These are phyloP conservation scores for Penicillium brasilianum DNA, from an alignment of 2,329 filamentous ascomycete species.

Conservation along the genomic window DNA sequence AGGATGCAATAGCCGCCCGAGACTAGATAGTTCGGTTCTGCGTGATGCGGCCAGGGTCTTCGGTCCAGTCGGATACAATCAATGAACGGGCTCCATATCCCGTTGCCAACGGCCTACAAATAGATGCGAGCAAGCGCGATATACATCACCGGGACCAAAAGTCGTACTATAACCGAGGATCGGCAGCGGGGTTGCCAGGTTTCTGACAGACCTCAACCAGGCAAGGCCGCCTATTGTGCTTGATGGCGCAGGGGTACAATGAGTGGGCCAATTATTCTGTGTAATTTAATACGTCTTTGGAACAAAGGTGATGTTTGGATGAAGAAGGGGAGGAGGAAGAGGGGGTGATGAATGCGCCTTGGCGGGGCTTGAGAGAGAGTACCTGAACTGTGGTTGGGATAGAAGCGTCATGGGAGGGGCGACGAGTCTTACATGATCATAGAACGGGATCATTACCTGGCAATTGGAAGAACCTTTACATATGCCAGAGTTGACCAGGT, in stretches of 20 bases:
- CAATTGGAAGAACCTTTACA: neutral
- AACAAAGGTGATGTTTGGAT: neutral
- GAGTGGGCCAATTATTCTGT: conserved; percentile 27
- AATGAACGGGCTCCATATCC: conserved; percentile 68
- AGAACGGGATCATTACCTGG: neutral
- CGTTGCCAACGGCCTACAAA: conserved; percentile 70
- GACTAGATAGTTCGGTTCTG: conserved; percentile 36
- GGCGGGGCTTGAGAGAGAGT: neutral
- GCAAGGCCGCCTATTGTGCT: conserved; percentile 75
- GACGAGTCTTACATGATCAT: neutral
- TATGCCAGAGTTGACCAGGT: neutral
- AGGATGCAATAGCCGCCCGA: neutral
- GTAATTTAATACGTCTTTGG: neutral
- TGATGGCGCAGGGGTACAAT: conserved; percentile 70
- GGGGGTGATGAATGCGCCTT: neutral
- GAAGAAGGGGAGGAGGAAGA: neutral
- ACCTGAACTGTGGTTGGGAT: conserved; percentile 4
- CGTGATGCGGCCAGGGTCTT: conserved; percentile 84
- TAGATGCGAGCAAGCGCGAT: neutral
- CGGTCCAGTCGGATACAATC: conserved; percentile 75
- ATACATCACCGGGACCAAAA: neutral
- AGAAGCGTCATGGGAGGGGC: conserved; percentile 19
- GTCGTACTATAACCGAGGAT: conserved; percentile 59
- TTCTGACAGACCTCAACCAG: conserved; percentile 57
- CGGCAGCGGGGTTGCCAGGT: conserved; percentile 64